Percentiles rank a stretch among this genome's conserved stretches.
Evolutionary conservation across 345 rosid species (phyloP).

Genomic region (Arabidopsis thaliana): DNA sequence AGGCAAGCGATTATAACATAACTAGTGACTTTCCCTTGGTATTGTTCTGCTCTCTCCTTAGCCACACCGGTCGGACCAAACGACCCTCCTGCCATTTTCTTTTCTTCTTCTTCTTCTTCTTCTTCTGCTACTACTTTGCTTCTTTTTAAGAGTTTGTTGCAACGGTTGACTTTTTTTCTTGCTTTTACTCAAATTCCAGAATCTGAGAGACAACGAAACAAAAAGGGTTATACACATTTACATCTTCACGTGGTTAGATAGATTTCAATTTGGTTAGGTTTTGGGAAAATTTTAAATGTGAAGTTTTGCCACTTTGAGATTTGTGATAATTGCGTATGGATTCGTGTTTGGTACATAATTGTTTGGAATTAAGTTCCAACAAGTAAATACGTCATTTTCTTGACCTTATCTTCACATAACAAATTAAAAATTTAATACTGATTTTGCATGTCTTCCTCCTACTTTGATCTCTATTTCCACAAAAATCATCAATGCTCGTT

Average conservation of each 20-base stretch:
- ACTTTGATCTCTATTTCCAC: background rate
- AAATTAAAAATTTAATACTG: background rate
- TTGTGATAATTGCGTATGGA: slow-evolving; percentile 25
- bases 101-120: slow-evolving; percentile 7
- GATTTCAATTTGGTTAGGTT: slow-evolving; percentile 3
- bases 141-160: slow-evolving; percentile 21
- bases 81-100: slow-evolving; percentile 80
- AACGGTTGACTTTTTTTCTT: background rate
- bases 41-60: slow-evolving; percentile 81
- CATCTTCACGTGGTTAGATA: slow-evolving; percentile 27
- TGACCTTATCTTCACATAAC: slow-evolving; percentile 22
- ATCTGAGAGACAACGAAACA: slow-evolving; percentile 29
- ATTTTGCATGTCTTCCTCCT: slow-evolving; percentile 32
- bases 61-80: slow-evolving; percentile 77
- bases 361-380: background rate
- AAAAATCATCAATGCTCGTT: background rate
- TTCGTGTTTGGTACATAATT: slow-evolving; percentile 19
- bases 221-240: background rate
- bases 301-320: background rate
- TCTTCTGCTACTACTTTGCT: background rate
- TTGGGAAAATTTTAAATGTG: background rate
- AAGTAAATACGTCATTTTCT: slow-evolving; percentile 7
- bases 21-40: slow-evolving; percentile 74
- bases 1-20: slow-evolving; percentile 74
- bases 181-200: background rate